Evolutionary conservation across 2,329 filamentous ascomycete genomes (phyloP), one percentile per base, ranked within the genome.

Genomic region (Alternaria triticimaculans): DNA sequence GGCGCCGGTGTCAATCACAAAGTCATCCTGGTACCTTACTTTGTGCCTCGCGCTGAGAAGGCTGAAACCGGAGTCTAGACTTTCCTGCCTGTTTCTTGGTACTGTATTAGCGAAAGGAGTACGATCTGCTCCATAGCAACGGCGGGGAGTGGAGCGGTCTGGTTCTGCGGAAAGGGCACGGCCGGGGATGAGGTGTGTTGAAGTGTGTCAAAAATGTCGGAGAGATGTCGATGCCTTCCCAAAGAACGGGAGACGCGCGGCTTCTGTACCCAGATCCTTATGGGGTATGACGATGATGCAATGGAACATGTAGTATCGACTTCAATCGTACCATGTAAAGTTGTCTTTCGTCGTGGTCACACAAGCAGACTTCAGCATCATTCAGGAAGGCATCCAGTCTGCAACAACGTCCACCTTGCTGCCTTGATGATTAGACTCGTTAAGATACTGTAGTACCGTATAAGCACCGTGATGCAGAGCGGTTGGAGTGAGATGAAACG

Each of bases 11-110:
- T 11, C 26, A 43, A 54, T 37, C 33, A 48, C 43, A 48, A 23
- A 37, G 18, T 55, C 15, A 48, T n/a, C 41, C 49, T 23, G 21
- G 41, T 23, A 55, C 30, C 30, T 60, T 55, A 58, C 48, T 59
- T 48, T 46, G 46, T 62, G 60, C 60, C 55, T 62, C 60, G 50
- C 48, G 30, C 18, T 50, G 43, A 30, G 41, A 28, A 54, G 55
- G 41, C 68, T 79, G 76, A 80, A 80, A 79, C 77, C 76, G 76
- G 76, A 71, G 68, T 58, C 60, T 54, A 48, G 28, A 33, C 55
- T 59, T 62, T 50, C 60, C 45, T 53, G 55, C 37, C 48, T 33
- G 25, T 33, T 23, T n/a, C 37, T 30, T 54, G 43, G 55, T 41
- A 28, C 41, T 30, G 49, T 26, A 55, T 43, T 30, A 49, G 43